Evolutionary conservation across 2,329 filamentous ascomycete genomes (phyloP), one percentile per base, ranked within the genome.

Genomic region (Tympanopsis confertula): DNA sequence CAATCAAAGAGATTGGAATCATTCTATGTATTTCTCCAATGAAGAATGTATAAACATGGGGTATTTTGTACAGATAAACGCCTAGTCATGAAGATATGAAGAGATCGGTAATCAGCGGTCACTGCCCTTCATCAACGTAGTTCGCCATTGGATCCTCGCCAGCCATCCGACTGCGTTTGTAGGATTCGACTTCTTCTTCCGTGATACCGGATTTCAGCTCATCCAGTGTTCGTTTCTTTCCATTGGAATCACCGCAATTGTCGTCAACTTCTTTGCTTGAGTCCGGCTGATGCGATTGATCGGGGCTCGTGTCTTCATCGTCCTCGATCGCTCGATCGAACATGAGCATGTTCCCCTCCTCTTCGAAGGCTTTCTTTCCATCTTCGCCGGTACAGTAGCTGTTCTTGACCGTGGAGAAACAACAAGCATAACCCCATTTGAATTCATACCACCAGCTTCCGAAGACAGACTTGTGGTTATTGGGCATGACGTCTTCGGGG

Each of bases 401-500:
- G 59, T 98, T 96, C 62, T 94, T 95, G 44, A 94, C 75, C 17
- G 78, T 81, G 0, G 87, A 94, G 56, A 93, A 87, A 65, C 91
- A 98, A 58, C 91, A 98, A 17, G 84, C 74, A 58, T 94, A 98
- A 1, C 91, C 91, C 91, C 91, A 98, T 58, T 82, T 74, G 62
- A 95, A 96, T 52, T 86, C 79, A 38, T 78, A 75, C 91, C 91
- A 98, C 91, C 91, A 98, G 51, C 87, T 94, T 36, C 91, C 91
- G 85, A 87, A 98, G 3, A 94, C 81, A 0, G 82, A 81, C 3
- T 77, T 86, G 61, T 98, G 91, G 52, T 98, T 98, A 64, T 94
- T 89, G 55, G 82, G 73, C 38, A 83, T 65, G 1, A 95, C 69
- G 50, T 98, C 86, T 53, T 98, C 91, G 4, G 79, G 62, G 52